Evolutionary conservation across 371 early-diverging fungal species (phyloP), one percentile per base, ranked within the genome.

Genomic region (Circinella umbellata): DNA sequence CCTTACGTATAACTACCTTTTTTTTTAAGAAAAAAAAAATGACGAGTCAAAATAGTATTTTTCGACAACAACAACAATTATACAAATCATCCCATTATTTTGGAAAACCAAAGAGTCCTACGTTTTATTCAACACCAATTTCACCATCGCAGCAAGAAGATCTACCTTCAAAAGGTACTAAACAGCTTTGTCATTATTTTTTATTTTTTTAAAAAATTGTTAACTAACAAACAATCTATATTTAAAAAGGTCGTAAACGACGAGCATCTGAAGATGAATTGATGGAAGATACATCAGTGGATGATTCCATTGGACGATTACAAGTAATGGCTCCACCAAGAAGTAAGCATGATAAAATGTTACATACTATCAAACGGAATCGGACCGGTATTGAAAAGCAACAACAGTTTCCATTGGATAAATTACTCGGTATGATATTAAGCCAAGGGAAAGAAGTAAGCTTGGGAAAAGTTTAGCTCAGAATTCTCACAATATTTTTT

Each of bases 181-280:
- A 42, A 42, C 42, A 9, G 11, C 42, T 42, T 42, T 18, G 53
- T 13, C 15, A 53, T 15, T 53, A 8, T 13, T 53, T 8, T 15
- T 53, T 53, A 1, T n/a, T 53, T 11, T 42, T 11, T 53, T 6
- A 15, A 53, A 53, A 53, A n/a, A 18, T 18, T 13, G 27, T 27
- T 27, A 27, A 27, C 27, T 27, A 27, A 27, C 27, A 27, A 27
- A 27, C 27, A 27, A 27, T 27, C 27, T 15, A 1, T 53, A 39
- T 9, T n/a, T 63, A 15, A 10, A 65, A 37, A 67, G 68, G 68
- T 35, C 68, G 68, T 51, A 67, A 67, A 49, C 38, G 68, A 36
- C 4, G 68, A 67, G 68, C 68, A 36, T 67, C 68, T 47, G 68
- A 67, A 67, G 68, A 67, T 61, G 68, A 67, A 27, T n/a, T 47